phyloP scores from a whole-genome alignment of 2,329 filamentous ascomycete species.

The Xylaria sp. region DNA sequence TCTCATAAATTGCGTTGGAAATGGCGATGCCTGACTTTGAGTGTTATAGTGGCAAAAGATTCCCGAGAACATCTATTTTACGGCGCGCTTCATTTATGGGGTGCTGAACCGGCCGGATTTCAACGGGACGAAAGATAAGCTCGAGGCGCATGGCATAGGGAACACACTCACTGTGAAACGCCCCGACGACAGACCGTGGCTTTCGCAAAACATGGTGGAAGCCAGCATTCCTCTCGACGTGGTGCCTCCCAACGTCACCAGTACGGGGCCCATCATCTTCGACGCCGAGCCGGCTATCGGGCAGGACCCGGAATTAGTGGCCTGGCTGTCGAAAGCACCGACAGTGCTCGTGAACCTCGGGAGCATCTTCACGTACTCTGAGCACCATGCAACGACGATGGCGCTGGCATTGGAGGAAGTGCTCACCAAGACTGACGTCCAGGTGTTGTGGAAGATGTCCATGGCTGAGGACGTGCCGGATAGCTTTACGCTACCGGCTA shows the following conservation, averaged over 20 bases:
- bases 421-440: constrained; percentile 30
- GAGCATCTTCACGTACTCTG: constrained; percentile 31
- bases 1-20: background rate
- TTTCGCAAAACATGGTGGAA: constrained; percentile 37
- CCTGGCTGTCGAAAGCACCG: constrained; percentile 39
- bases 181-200: constrained; percentile 38
- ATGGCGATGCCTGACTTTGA: background rate
- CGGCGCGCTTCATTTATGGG: constrained; percentile 33
- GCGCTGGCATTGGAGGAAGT: constrained; percentile 38
- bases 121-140: constrained; percentile 28
- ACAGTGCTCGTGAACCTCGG: constrained; percentile 44
- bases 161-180: constrained; percentile 28
- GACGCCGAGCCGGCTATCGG: constrained; percentile 35
- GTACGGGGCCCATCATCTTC: constrained; percentile 39
- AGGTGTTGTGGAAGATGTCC: constrained; percentile 40
- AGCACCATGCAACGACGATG: constrained; percentile 37
- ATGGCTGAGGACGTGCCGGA: constrained; percentile 29
- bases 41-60: constrained; percentile 36
- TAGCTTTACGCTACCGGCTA: constrained; percentile 29
- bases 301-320: constrained; percentile 36
- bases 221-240: constrained; percentile 40
- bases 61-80: constrained; percentile 41
- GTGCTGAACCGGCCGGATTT: constrained; percentile 34
- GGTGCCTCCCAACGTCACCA: constrained; percentile 39
- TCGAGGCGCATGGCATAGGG: constrained; percentile 35